Evolutionary conservation across 495 filamentous ascomycete species (phyloP).

Genomic region (Trichocladium antarcticum): DNA sequence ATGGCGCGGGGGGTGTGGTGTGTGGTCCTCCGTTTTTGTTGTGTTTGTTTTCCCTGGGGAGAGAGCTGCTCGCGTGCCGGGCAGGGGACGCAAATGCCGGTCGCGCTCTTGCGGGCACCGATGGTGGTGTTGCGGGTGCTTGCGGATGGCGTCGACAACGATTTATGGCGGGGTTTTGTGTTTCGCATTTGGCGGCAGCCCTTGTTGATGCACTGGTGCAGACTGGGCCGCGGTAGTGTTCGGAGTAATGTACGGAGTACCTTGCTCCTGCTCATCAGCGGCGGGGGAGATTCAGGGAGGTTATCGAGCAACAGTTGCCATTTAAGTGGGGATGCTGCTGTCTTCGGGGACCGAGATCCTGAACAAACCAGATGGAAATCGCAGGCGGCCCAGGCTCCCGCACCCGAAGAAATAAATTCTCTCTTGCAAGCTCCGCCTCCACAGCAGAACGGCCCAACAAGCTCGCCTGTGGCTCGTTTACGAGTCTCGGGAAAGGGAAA

Average conservation of each 20-base stretch:
- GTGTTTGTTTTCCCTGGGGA: background rate
- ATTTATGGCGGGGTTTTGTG: conserved; percentile 31
- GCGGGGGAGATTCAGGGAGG: background rate
- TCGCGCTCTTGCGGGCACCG: conserved; percentile 1
- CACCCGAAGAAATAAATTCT: too few species aligned
- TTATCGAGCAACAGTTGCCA: background rate
- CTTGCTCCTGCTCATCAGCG: conserved; percentile 10
- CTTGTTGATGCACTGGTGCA: conserved; percentile 9
- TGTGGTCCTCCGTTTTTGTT: background rate
- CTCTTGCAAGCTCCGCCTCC: too few species aligned
- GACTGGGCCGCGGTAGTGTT: conserved; percentile 10
- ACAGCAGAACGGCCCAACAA: too few species aligned
- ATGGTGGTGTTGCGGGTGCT: conserved; percentile 5
- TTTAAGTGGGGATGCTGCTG: too few species aligned
- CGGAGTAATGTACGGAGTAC: background rate
- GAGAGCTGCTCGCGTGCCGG: background rate
- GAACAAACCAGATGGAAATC: too few species aligned
- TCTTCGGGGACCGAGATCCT: too few species aligned
- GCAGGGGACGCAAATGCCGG: background rate
- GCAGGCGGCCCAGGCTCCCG: too few species aligned
- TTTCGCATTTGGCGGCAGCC: conserved; percentile 24
- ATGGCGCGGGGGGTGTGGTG: too few species aligned
- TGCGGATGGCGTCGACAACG: conserved; percentile 26
- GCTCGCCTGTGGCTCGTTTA: too few species aligned
- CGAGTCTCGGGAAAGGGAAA: too few species aligned